A percentile compares a stretch with the other conserved stretches of the same genome.
Evolutionary conservation across 2,329 filamentous ascomycete genomes (phyloP).

Genomic region (Grosmannia clavigera): DNA sequence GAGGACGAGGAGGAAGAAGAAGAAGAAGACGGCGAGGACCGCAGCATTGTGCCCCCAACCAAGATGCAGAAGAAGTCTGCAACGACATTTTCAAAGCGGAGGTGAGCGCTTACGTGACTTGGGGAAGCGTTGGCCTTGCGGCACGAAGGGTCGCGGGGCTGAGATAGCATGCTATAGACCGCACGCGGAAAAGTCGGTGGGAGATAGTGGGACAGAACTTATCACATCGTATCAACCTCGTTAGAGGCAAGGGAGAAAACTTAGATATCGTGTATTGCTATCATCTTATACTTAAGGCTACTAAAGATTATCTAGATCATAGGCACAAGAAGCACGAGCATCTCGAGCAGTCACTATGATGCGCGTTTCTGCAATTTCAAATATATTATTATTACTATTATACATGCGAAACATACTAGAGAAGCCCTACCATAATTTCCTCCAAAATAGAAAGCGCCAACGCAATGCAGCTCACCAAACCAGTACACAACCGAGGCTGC

Average conservation of each 20-base stretch:
- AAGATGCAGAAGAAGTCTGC: constrained; percentile 23
- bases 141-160: too few species aligned
- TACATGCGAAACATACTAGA: background rate
- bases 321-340: background rate
- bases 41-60: constrained; percentile 14
- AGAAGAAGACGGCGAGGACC: background rate
- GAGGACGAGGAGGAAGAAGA: constrained; percentile 47
- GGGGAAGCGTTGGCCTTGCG: background rate
- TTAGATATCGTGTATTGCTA: background rate
- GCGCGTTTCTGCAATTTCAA: background rate
- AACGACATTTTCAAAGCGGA: constrained; percentile 18
- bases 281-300: background rate
- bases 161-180: too few species aligned
- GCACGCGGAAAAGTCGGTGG: too few species aligned
- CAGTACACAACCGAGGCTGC: background rate
- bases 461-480: background rate
- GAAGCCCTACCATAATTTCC: background rate
- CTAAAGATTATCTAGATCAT: background rate
- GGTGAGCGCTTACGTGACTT: constrained; percentile 7
- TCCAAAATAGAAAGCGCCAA: background rate
- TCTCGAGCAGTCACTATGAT: background rate
- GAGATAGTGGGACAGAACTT: background rate
- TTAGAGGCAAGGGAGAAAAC: background rate
- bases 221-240: background rate
- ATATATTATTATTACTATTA: background rate